These are phyloP conservation scores for Dendrobium officinale DNA, from an alignment of 106 monocot genomes.

Conservation along the genomic window DNA sequence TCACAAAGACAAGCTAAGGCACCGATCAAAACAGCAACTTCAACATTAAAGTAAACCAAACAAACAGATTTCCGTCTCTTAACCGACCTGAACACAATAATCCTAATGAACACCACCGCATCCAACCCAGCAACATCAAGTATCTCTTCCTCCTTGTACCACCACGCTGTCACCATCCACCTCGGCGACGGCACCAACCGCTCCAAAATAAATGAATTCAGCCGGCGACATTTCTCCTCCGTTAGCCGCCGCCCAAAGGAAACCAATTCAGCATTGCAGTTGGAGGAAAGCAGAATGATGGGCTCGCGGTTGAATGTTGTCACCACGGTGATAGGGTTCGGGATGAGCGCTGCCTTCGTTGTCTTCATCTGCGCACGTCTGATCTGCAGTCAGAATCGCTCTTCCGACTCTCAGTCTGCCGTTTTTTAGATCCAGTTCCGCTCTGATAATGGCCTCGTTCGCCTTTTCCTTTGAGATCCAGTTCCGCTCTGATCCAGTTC, in stretches of 20 bases:
- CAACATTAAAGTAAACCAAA: neutral
- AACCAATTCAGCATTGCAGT: slow-evolving; percentile 8
- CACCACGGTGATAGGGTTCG: slow-evolving; percentile 75
- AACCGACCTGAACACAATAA: slow-evolving; percentile 69
- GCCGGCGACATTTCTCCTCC: slow-evolving; percentile 27
- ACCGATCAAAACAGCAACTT: neutral
- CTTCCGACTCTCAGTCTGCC: slow-evolving; percentile 26
- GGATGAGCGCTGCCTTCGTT: slow-evolving; percentile 74
- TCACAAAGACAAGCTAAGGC: neutral
- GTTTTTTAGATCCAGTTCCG: slow-evolving; percentile 51
- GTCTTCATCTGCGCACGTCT: slow-evolving; percentile 71
- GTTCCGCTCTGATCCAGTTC: neutral
- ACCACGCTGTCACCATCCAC: slow-evolving; percentile 70
- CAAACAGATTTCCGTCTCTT: neutral
- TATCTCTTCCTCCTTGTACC: slow-evolving; percentile 64
- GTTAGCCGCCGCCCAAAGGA: slow-evolving; percentile 50
- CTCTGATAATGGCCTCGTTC: slow-evolving; percentile 40
- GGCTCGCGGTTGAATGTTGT: slow-evolving; percentile 60
- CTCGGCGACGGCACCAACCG: slow-evolving; percentile 75
- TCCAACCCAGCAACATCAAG: slow-evolving; percentile 61
- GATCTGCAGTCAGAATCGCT: slow-evolving; percentile 59
- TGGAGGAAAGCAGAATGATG: slow-evolving; percentile 9
- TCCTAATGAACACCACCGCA: slow-evolving; percentile 73
- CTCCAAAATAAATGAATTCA: slow-evolving; percentile 42
- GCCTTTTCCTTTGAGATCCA: neutral